Conservation (phyloP, 1,139 yeast genomes). For the Debaryomyces psychrophilus region DNA sequence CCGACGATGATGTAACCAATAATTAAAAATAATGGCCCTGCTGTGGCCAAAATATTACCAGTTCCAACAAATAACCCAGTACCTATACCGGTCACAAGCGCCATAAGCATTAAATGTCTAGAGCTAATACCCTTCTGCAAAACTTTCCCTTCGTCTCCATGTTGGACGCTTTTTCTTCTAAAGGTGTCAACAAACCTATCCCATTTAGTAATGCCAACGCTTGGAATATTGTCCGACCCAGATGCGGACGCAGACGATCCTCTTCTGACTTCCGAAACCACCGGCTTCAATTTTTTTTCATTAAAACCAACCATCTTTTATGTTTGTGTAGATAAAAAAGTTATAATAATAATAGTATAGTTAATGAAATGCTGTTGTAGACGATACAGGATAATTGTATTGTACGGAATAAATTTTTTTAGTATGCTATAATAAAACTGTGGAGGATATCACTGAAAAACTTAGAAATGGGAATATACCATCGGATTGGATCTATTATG, state of each 20-base stretch:
- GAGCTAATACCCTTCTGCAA: slow-evolving; percentile 35
- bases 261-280: slow-evolving; percentile 22
- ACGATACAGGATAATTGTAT: background rate
- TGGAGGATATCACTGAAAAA: background rate
- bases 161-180: slow-evolving; percentile 24
- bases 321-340: background rate
- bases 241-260: slow-evolving; percentile 17
- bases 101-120: slow-evolving; percentile 40
- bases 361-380: background rate
- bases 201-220: slow-evolving; percentile 21
- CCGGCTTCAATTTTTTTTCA: slow-evolving; percentile 17
- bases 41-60: slow-evolving; percentile 32
- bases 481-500: background rate
- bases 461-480: background rate
- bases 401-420: background rate
- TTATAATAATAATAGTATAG: background rate
- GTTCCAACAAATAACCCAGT: slow-evolving; percentile 46
- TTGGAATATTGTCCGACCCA: slow-evolving; percentile 15
- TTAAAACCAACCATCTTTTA: background rate
- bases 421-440: background rate
- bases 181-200: slow-evolving; percentile 34
- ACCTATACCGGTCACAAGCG: slow-evolving; percentile 44
- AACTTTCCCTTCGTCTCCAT: slow-evolving; percentile 29
- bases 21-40: slow-evolving; percentile 40
- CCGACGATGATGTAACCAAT: slow-evolving; percentile 43